Base-by-base conservation (phyloP, 179 eudicot genomes). In the Camellia oleifera region DNA sequence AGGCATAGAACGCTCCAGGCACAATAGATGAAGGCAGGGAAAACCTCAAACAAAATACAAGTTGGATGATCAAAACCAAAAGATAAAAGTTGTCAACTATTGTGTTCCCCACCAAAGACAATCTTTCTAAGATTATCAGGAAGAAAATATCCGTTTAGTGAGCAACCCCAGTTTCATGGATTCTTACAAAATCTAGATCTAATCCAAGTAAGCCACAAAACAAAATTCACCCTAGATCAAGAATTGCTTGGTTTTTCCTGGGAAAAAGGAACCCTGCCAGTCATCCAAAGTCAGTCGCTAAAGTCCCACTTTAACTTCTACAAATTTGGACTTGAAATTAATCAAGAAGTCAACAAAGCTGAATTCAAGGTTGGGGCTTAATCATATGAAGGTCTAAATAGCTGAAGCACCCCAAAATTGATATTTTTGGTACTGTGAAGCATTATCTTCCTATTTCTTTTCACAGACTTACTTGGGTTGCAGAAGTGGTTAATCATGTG, bases 301-400 rank as follows among this genome's bases (percentile, higher is more conserved):
- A 26, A 26, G 32, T 26, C 32, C 14, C 62, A 57, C 14, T 14
- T 57, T 4, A 57, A 12, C 14, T 57, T 57, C 17, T 11, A 57
- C 40, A 11, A 68, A 44, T 69, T 17, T 69, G 72, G 53, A 44
- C 52, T 40, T 44, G 72, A 69, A 69, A 69, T 69, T 52, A 52
- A 52, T 52, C n/a, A 69, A 46, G 18, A 69, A 69, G 14, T 44
- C 52, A 69, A 14, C 52, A 15, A 69, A 13, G 72, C 17, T 17
- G 13, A 69, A 69, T 42, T 0, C 7, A 26, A 44, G 20, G 44
- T 69, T 69, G 50, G 72, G 50, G 72, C 10, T 46, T 66, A 66
- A n/a, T 66, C 48, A 44, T 12, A 26, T 26, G 32, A 26, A 26
- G 32, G 32, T 26, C 32, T 26, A 26, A 26, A 26, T 26, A 26